Percentiles rank a stretch among this genome's conserved stretches.
These are phyloP conservation scores for Neolentinus lepideus DNA, from an alignment of 1,284 basidiomycete genomes.

Conservation along the genomic window DNA sequence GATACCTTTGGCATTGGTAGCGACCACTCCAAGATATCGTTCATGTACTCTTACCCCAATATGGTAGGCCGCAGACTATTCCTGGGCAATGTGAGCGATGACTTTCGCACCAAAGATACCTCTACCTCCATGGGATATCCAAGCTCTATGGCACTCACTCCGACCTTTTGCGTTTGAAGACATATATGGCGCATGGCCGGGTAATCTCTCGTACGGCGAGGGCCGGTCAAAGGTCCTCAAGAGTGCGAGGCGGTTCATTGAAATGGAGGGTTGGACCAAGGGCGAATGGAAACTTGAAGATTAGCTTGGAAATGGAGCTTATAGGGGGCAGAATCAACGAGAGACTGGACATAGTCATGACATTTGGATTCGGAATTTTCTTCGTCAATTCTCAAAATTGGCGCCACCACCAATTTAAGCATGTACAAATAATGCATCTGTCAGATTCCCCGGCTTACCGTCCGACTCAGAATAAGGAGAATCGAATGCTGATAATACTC, in stretches of 20 bases:
- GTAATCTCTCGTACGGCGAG: not conserved
- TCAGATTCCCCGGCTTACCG: too few relatives aligned
- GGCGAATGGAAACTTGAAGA: not conserved
- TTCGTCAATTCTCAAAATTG: too few relatives aligned
- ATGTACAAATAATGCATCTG: too few relatives aligned
- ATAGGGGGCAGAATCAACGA: too few relatives aligned
- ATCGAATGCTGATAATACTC: too few relatives aligned
- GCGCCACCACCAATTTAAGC: too few relatives aligned
- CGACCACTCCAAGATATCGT: not conserved
- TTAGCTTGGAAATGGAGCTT: not conserved
- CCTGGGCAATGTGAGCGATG: too few relatives aligned
- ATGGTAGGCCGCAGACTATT: not conserved
- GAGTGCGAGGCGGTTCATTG: not conserved
- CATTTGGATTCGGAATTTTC: too few relatives aligned
- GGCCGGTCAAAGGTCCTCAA: not conserved
- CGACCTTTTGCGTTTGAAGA: not conserved
- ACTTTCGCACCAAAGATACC: too few relatives aligned
- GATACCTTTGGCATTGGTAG: not conserved
- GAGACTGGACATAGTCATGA: too few relatives aligned
- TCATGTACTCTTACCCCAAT: constrained; percentile 4
- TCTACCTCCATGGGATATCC: not conserved
- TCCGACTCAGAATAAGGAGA: too few relatives aligned
- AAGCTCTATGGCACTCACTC: not conserved
- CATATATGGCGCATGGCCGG: constrained; percentile 1
- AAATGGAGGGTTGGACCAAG: constrained; percentile 1